Base-by-base conservation (phyloP, 2,329 filamentous ascomycete genomes). In the Aureobasidium mangrovei region DNA sequence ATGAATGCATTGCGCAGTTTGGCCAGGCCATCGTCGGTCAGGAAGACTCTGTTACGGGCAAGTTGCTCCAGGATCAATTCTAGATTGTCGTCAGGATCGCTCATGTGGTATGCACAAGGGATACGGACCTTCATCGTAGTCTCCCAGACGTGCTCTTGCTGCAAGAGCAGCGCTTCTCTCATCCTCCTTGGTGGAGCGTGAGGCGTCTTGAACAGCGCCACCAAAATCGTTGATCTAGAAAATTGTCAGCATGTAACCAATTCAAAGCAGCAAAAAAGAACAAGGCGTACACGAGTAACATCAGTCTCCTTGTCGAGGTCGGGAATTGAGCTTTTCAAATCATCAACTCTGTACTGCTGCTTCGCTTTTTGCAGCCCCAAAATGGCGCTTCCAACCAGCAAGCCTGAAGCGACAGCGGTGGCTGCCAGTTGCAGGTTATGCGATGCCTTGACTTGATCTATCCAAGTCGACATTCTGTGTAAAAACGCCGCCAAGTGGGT, bases 1-100 rank as follows among this genome's bases (percentile, higher is more conserved):
- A 98, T 81, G 64, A 94, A 95, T 1, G 91, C 81, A 44, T 79
- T 77, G 9, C 91, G 86, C 31, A 98, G 79, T 65, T 86, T 89
- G 12, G 77, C 74, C 8, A 98, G 79, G 0, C 93, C 93, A 6
- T 84, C 83, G 31, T 91, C 83, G 10, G 81, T 88, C 8, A 98
- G 81, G 66, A 98, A 98, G 31, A 93, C 90, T 53, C 88, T 82
- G 68, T 96, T 97, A 47, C 93, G 84, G 2, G 91, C 91, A 9
- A 98, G 80, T 69, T 98, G 93, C 72, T 98, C 93, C 44, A 95
- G 79, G 55, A 97, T 91, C 41, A 98, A 79, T 63, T 93, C 91
- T 83, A 59, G n/a, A 54, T 39, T 6, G 18, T 35, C 2, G 47
- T 52, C 29, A 52, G 47, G 38, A 18, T 35, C 1, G 12, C 42